These are phyloP conservation scores for Boletus reticuloceps DNA, from an alignment of 768 basidiomycete genomes.

Conservation along the genomic window DNA sequence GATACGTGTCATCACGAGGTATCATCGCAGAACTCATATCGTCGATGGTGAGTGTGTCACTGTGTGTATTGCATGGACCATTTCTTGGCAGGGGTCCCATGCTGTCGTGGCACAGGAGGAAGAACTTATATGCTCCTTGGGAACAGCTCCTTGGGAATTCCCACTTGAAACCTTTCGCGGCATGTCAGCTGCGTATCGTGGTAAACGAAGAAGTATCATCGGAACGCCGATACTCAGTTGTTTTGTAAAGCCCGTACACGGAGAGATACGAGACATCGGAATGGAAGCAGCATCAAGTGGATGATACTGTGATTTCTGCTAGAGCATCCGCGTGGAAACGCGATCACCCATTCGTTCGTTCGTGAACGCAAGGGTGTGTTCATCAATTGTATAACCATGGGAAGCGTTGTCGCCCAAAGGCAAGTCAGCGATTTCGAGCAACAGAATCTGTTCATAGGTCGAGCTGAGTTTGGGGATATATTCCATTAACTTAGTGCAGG, in stretches of 20 bases:
- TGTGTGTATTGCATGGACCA: not conserved
- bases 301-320: no score
- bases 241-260: not conserved
- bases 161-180: constrained; percentile 10
- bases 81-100: not conserved
- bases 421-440: not conserved
- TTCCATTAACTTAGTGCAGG: no score
- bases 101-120: not conserved
- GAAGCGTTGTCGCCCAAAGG: not conserved
- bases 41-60: no score
- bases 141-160: not conserved
- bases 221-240: not conserved
- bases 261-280: not conserved
- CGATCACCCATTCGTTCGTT: no score
- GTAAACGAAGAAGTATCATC: not conserved
- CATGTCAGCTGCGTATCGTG: not conserved
- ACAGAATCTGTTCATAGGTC: not conserved
- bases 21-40: no score
- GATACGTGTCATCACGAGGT: no score
- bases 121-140: no score
- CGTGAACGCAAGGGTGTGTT: no score
- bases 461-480: not conserved
- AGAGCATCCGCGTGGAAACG: no score
- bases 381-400: no score
- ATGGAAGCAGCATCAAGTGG: not conserved